Evolutionary conservation across 2,329 filamentous ascomycete genomes (phyloP).

Genomic region (Acephala macrosclerotiorum): DNA sequence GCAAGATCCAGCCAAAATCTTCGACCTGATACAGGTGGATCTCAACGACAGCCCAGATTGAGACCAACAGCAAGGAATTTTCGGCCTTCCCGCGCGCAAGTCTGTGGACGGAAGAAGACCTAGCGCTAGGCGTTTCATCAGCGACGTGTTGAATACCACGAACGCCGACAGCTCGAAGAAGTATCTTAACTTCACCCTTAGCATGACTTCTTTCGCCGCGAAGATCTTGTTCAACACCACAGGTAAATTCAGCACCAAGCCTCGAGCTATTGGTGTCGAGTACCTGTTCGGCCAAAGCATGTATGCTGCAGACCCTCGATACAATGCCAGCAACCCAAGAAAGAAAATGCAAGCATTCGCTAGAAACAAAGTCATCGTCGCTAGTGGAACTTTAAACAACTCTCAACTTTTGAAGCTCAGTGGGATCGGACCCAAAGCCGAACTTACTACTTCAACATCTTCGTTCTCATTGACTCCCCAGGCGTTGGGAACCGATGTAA

Average conservation of each 20-base stretch:
- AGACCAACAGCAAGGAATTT: constrained; percentile 36
- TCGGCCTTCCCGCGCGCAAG: constrained; percentile 37
- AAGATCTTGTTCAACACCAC: constrained; percentile 48
- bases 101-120: constrained; percentile 28
- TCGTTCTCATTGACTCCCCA: constrained; percentile 55
- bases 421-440: constrained; percentile 50
- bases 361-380: constrained; percentile 50
- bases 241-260: constrained; percentile 30
- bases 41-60: constrained; percentile 34
- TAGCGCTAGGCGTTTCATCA: constrained; percentile 37
- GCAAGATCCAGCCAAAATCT: constrained; percentile 29
- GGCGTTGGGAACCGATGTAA: constrained; percentile 68
- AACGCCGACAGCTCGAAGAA: constrained; percentile 32
- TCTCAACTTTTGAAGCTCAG: constrained; percentile 56
- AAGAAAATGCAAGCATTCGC: constrained; percentile 34
- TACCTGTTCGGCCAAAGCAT: constrained; percentile 51
- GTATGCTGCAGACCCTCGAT: constrained; percentile 52
- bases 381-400: constrained; percentile 54
- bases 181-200: constrained; percentile 32
- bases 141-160: constrained; percentile 34
- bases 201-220: constrained; percentile 45
- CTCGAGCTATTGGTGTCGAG: constrained; percentile 49
- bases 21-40: constrained; percentile 31
- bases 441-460: constrained; percentile 53
- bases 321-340: constrained; percentile 20